Evolutionary conservation across 2,329 filamentous ascomycete species (phyloP).

Genomic region (Calonectria pseudoreteaudii): DNA sequence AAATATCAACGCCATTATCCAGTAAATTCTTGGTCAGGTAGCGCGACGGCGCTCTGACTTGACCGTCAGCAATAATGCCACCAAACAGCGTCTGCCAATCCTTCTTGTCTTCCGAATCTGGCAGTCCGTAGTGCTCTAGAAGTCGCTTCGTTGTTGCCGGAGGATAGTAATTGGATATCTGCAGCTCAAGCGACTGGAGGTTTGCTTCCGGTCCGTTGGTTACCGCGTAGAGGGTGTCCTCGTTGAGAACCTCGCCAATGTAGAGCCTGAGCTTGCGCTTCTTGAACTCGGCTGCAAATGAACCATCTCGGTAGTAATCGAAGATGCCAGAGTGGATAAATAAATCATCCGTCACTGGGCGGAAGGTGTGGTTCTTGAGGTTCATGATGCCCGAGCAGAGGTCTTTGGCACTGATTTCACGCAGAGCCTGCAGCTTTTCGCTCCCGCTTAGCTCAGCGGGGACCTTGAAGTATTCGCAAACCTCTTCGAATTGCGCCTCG

Average conservation of each 20-base stretch:
- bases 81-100: conserved; percentile 24
- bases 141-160: conserved; percentile 6
- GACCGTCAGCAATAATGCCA: conserved; percentile 22
- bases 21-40: conserved; percentile 19
- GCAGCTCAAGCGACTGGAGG: conserved; percentile 11
- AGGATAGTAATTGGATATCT: conserved; percentile 27
- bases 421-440: conserved; percentile 3
- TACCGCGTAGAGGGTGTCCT: conserved; percentile 25
- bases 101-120: conserved; percentile 4
- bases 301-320: conserved; percentile 17
- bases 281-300: conserved; percentile 31
- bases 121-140: conserved; percentile 12
- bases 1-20: conserved; percentile 3
- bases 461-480: conserved; percentile 19
- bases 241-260: conserved; percentile 25
- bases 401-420: conserved; percentile 6
- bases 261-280: conserved; percentile 9
- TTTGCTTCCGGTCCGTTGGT: conserved; percentile 21
- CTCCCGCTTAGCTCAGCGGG: background rate
- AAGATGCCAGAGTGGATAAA: conserved; percentile 25
- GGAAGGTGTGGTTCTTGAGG: conserved; percentile 25
- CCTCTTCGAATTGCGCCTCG: conserved; percentile 20
- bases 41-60: conserved; percentile 22
- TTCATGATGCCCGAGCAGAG: conserved; percentile 23
- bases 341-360: conserved; percentile 22